Base-by-base conservation (phyloP, 371 early-diverging fungal genomes). In the Syncephalastrum monosporum region DNA sequence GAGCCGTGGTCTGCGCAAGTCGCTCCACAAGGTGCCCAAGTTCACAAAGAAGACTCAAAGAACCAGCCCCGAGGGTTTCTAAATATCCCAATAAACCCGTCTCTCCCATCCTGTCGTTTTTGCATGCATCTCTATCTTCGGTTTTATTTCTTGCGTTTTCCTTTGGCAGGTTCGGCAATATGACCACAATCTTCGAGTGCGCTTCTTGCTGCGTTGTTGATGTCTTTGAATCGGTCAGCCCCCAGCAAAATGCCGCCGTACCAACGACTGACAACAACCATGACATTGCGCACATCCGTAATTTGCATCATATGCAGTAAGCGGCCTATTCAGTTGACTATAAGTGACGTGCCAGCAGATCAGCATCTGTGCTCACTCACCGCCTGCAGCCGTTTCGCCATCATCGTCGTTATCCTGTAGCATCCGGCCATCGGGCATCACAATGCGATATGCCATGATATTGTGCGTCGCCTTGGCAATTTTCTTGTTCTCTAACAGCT, bases 11-110 rank as follows among this genome's bases (percentile, higher is more conserved):
- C 90, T 92, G 59, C 91, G 95, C 77, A 96, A 96, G 82, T 91
- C 93, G n/a, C 76, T 94, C 27, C 94, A 94, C 76, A 94, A 94
- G 83, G 95, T 97, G 7, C 96, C 96, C 47, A 89, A 96, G 61
- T 97, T 94, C 80, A 93, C 96, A 46, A 94, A 92, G 75, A 85
- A 85, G 47, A 86, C 94, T 24, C 85, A 91, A 57, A 82, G 98
- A 54, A 85, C 88, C 5, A 84, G 86, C 52, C 93, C 93, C n/a
- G 65, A 72, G 42, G 92, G 91, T 50, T 90, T 93, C 68, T 90
- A 82, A 53, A 57, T 13, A 43, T 24, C 14, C 14, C 27, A 29
- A 29, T 29, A 29, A 29, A 29, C 29, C 29, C 6, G 4, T 29
- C 29, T 29, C 4, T 29, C 29, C 3, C 29, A 29, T 29, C 29